phyloP scores from a whole-genome alignment of 495 filamentous ascomycete genomes.

The Sordaria brevicollis region DNA sequence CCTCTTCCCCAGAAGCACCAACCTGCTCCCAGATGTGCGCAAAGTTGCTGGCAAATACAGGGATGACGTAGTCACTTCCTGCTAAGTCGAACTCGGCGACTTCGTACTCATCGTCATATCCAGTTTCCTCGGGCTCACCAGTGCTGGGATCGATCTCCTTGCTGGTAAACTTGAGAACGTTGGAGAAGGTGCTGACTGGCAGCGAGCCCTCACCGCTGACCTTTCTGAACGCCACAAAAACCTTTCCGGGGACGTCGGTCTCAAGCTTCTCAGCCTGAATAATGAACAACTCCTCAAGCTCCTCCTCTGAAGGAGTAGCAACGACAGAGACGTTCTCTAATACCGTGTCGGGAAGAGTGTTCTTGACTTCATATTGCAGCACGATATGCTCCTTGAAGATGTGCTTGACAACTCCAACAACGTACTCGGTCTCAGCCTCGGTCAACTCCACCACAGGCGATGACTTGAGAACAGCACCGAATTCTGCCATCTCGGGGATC shows the following conservation, averaged over 20 bases:
- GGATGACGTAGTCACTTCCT: constrained; percentile 88
- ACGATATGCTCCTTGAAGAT: constrained; percentile 96
- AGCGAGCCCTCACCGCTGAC: constrained; percentile 58
- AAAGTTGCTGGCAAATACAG: constrained; percentile 88
- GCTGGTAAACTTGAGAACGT: constrained; percentile 90
- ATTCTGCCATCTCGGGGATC: constrained; percentile 81
- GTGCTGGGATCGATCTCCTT: constrained; percentile 97
- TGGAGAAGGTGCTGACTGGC: constrained; percentile 72
- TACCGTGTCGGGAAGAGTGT: constrained; percentile 84
- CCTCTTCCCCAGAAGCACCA: constrained; percentile 76
- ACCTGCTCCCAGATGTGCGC: constrained; percentile 96
- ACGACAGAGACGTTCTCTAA: constrained; percentile 85
- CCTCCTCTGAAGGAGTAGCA: constrained; percentile 74
- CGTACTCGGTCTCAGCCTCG: constrained; percentile 95
- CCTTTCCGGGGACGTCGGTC: constrained; percentile 76
- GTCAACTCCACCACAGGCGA: constrained; percentile 80
- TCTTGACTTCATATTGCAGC: constrained; percentile 95
- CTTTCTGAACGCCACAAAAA: constrained; percentile 93
- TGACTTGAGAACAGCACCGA: constrained; percentile 83
- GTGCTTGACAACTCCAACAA: constrained; percentile 88
- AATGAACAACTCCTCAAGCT: constrained; percentile 82
- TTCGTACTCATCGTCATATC: constrained; percentile 97
- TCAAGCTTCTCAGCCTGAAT: constrained; percentile 73
- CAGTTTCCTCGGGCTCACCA: constrained; percentile 78
- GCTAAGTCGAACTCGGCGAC: constrained; percentile 87